phyloP scores from a whole-genome alignment of 805 yeast species.

The Metschnikowia cerradonensis region DNA sequence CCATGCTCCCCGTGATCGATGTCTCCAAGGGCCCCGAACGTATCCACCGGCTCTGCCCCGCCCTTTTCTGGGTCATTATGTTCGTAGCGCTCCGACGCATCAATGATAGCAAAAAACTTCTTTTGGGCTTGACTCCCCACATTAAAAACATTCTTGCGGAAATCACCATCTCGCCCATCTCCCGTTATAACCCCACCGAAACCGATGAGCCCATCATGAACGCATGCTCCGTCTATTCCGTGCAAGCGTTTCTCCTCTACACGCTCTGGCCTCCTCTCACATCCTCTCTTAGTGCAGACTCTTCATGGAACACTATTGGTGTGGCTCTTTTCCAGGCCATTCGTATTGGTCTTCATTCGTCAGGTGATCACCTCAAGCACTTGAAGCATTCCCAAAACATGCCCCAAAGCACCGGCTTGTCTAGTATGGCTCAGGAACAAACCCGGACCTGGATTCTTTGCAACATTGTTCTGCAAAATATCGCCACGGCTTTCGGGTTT shows the following conservation, averaged over 20 bases:
- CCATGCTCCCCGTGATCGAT: conserved; percentile 84
- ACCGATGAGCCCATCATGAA: conserved; percentile 78
- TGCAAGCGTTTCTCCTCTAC: conserved; percentile 84
- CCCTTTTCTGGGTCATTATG: conserved; percentile 91
- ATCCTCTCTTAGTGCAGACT: conserved; percentile 90
- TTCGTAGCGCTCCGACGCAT: conserved; percentile 74
- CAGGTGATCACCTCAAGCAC: background rate
- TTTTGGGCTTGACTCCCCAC: conserved; percentile 59
- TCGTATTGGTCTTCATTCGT: conserved; percentile 84
- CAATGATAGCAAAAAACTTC: conserved; percentile 35
- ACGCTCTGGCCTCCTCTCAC: conserved; percentile 96
- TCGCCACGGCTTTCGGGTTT: conserved; percentile 90
- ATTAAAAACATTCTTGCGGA: conserved; percentile 80
- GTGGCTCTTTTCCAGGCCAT: conserved; percentile 91
- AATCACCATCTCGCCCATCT: conserved; percentile 84
- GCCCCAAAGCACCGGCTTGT: conserved; percentile 9
- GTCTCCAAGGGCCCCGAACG: conserved; percentile 76
- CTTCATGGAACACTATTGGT: conserved; percentile 94
- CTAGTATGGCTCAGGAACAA: conserved; percentile 60
- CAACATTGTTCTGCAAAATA: conserved; percentile 82
- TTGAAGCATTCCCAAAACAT: background rate
- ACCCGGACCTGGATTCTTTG: conserved; percentile 91
- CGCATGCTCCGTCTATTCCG: conserved; percentile 88
- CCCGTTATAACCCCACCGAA: conserved; percentile 75
- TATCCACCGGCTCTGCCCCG: conserved; percentile 75